phyloP scores from a whole-genome alignment of 257 asterid species.

The Nicotiana paniculata region DNA sequence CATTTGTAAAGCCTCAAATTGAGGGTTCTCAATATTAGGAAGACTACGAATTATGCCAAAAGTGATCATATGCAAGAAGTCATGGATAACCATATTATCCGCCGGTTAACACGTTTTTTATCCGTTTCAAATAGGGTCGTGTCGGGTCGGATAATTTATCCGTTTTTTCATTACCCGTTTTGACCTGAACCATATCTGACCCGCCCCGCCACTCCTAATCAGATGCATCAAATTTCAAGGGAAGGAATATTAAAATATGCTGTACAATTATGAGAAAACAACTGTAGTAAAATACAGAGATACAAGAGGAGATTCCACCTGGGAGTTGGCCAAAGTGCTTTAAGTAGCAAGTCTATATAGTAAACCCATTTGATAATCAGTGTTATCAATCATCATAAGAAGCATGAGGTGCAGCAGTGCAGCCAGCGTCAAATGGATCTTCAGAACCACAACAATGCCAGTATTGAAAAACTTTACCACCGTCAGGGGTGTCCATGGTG shows the following conservation, averaged over 20 bases:
- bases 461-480: constrained; percentile 72
- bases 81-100: too few species aligned
- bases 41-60: too few species aligned
- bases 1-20: too few species aligned
- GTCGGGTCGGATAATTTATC: too few species aligned
- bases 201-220: not conserved
- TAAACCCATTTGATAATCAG: not conserved
- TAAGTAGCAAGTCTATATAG: not conserved
- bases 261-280: not conserved
- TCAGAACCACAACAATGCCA: constrained; percentile 99
- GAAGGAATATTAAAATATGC: not conserved
- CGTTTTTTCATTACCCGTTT: too few species aligned
- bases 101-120: too few species aligned
- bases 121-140: too few species aligned
- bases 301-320: not conserved
- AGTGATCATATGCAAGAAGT: too few species aligned
- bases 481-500: constrained; percentile 73
- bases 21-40: too few species aligned
- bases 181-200: too few species aligned
- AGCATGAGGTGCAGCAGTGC: constrained; percentile 85
- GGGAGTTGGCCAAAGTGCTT: not conserved
- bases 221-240: not conserved
- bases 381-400: constrained; percentile 70
- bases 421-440: constrained; percentile 78
- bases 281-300: not conserved